Evolutionary conservation across 352 stramenopile species (phyloP), one percentile per base, ranked within the genome.

Genomic region (Phytophthora ramorum): DNA sequence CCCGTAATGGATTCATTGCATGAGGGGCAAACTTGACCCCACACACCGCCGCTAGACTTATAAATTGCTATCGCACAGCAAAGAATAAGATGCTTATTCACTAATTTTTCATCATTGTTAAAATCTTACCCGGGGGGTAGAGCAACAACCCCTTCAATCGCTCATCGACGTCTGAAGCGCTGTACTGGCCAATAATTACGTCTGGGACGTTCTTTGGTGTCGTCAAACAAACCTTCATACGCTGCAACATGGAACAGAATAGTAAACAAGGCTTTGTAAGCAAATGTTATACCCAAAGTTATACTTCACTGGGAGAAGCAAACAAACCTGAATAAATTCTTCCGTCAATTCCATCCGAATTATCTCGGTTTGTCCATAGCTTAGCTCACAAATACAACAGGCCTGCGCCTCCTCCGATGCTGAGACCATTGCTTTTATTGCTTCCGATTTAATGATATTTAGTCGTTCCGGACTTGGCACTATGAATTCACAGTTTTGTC

Each of bases 301-400:
- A 41, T 12, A 53, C 10, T 37, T 13, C 6, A 19, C 3, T 16
- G 17, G 4, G 7, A 40, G 19, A 20, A 19, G 4, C 4, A 40
- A 53, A 32, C 26, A 41, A 16, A 53, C 46, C 46, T 41, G 13
- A 14, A 40, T 12, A 53, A 53, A 38, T 14, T 53, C 26, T 7
- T 53, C 14, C 7, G 46, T 53, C 28, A 53, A 7, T 40, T 41
- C 14, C 7, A 22, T 35, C 14, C 6, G 5, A 3, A 14, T 7
- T 4, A 53, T 41, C 19, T 53, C 46, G 4, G 14, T 41, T 7
- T 22, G 8, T 14, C 4, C 22, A 22, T 26, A 53, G n/a, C n/a
- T 26, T 5, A 53, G 16, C 8, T 53, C 26, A 53, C 46, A 53
- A n/a, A 53, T 12, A 16, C 13, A 53, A 20, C 46, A 53, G 4